Percentiles rank a stretch among this genome's conserved stretches.
Conservation (phyloP, 192 early-diverging fungal species). For the Rhizoclosmatium sp. region DNA sequence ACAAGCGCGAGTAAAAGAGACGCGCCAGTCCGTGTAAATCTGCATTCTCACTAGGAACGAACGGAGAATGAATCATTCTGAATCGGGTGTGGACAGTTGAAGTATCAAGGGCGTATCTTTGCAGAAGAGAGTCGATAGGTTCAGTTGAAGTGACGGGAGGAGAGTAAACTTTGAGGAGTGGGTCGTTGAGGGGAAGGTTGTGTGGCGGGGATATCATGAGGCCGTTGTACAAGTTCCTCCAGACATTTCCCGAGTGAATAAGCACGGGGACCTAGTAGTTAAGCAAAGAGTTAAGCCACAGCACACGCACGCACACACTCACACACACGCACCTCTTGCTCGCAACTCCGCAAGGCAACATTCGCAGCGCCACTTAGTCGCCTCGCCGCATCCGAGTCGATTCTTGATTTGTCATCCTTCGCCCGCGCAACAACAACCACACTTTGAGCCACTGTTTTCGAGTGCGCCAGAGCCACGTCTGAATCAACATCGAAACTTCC, state of each 20-base stretch:
- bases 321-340: neutral
- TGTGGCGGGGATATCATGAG: constrained; percentile 18
- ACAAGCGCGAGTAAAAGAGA: constrained; percentile 32
- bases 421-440: neutral
- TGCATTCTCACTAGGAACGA: constrained; percentile 47
- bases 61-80: constrained; percentile 49
- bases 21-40: constrained; percentile 28
- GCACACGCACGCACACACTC: neutral
- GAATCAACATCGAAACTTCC: neutral
- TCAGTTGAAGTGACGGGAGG: neutral
- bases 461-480: neutral
- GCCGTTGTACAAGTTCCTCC: constrained; percentile 46
- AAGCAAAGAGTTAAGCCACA: neutral
- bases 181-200: neutral
- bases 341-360: constrained; percentile 6
- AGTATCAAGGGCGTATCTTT: neutral
- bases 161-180: neutral
- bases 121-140: neutral
- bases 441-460: neutral
- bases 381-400: constrained; percentile 14
- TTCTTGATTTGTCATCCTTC: neutral
- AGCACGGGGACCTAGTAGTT: constrained; percentile 37
- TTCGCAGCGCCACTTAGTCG: neutral
- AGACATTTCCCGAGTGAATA: constrained; percentile 40
- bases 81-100: constrained; percentile 12